Conservation (phyloP, 768 basidiomycete species). For the Suillus brevipes region DNA sequence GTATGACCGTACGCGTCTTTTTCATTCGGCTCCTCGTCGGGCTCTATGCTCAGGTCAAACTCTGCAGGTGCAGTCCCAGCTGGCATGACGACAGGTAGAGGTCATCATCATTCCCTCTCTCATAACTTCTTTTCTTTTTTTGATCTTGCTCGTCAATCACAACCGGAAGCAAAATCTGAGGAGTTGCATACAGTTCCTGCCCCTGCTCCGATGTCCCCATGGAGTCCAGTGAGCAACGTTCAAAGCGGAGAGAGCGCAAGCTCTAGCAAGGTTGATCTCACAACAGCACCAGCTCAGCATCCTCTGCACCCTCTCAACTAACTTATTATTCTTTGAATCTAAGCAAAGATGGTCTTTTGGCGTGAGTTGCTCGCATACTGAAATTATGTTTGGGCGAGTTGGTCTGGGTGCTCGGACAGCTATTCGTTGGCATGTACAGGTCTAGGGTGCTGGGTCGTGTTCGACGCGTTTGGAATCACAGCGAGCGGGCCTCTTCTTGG, state of each 20-base stretch:
- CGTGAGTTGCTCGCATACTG: conserved; percentile 15
- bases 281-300: conserved; percentile 17
- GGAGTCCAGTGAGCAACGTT: conserved; percentile 43
- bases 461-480: conserved; percentile 84
- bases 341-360: conserved; percentile 19
- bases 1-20: conserved; percentile 55
- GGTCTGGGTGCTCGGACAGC: conserved; percentile 92
- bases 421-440: conserved; percentile 85
- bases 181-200: conserved; percentile 59
- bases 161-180: conserved; percentile 20
- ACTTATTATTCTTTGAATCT: not conserved
- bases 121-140: conserved; percentile 97
- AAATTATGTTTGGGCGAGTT: conserved; percentile 70
- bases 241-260: not conserved
- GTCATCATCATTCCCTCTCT: conserved; percentile 89
- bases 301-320: conserved; percentile 2
- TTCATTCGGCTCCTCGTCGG: conserved; percentile 41
- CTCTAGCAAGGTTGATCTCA: not conserved
- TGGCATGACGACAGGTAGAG: conserved; percentile 42
- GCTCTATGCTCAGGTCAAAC: conserved; percentile 37
- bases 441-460: conserved; percentile 94
- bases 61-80: conserved; percentile 16
- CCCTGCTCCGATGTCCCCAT: conserved; percentile 62
- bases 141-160: conserved; percentile 49
- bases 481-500: conserved; percentile 34